phyloP scores from a whole-genome alignment of 2,329 filamentous ascomycete genomes.

The Gremmenia infestans region DNA sequence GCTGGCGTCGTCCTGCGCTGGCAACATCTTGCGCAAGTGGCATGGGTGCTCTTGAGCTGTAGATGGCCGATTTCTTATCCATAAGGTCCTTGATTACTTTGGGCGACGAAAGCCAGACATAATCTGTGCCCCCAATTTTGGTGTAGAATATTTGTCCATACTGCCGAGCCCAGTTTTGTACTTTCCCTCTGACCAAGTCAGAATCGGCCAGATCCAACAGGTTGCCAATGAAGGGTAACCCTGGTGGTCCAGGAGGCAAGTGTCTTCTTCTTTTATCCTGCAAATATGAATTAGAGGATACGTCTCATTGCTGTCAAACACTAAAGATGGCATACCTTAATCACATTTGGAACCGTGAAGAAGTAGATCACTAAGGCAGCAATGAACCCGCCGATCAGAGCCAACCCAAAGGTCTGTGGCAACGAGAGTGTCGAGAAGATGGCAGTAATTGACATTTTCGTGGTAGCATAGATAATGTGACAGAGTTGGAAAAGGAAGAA shows the following conservation, averaged over 20 bases:
- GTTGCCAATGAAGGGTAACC: constrained; percentile 37
- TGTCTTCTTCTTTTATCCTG: constrained; percentile 17
- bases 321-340: too few relatives aligned
- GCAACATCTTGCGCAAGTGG: constrained; percentile 35
- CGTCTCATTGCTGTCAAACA: too few relatives aligned
- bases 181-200: constrained; percentile 29
- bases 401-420: too few relatives aligned
- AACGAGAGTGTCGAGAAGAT: too few relatives aligned
- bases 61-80: constrained; percentile 23
- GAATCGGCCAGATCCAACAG: constrained; percentile 34
- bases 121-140: constrained; percentile 37
- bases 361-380: too few relatives aligned
- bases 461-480: too few relatives aligned
- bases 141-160: constrained; percentile 37
- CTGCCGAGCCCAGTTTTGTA: constrained; percentile 32
- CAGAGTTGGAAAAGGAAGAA: too few relatives aligned
- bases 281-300: too few relatives aligned
- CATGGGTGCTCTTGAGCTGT: constrained; percentile 36
- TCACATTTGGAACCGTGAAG: too few relatives aligned
- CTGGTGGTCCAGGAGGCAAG: constrained; percentile 36
- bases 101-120: constrained; percentile 34
- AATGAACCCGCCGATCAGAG: too few relatives aligned
- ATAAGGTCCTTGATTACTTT: constrained; percentile 22
- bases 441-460: too few relatives aligned
- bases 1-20: constrained; percentile 20